phyloP scores from a whole-genome alignment of 164 flowering plant genomes.

The Liriodendron chinense region DNA sequence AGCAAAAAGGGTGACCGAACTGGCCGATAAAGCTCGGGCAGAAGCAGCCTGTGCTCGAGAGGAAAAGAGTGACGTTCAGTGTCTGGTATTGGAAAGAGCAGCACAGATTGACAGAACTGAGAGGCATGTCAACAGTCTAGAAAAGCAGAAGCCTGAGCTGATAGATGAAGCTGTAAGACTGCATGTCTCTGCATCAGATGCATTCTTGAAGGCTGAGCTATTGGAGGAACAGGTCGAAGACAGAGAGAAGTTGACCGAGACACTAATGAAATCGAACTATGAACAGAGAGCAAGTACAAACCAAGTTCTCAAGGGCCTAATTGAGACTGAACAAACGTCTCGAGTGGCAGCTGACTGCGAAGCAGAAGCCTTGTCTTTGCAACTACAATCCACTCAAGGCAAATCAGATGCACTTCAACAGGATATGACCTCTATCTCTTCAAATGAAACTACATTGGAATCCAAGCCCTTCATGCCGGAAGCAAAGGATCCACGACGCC shows the following conservation, averaged over 20 bases:
- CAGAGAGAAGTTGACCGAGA: slow-evolving; percentile 75
- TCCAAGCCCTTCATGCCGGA: slow-evolving; percentile 35
- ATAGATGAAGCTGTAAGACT: slow-evolving; percentile 43
- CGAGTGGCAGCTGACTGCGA: slow-evolving; percentile 66
- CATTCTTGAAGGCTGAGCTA: slow-evolving; percentile 50
- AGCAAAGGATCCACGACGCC: background rate
- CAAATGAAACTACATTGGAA: slow-evolving; percentile 70
- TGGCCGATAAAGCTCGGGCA: slow-evolving; percentile 75
- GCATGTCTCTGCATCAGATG: slow-evolving; percentile 61
- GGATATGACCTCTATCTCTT: slow-evolving; percentile 52
- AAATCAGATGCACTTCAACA: slow-evolving; percentile 80
- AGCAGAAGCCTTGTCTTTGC: slow-evolving; percentile 77
- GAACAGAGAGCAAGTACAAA: slow-evolving; percentile 77
- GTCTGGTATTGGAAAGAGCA: slow-evolving; percentile 69
- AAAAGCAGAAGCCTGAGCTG: slow-evolving; percentile 54
- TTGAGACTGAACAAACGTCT: slow-evolving; percentile 72
- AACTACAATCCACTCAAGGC: slow-evolving; percentile 76
- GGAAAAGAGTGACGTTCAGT: slow-evolving; percentile 65
- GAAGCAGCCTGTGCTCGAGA: slow-evolving; percentile 65
- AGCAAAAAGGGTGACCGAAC: slow-evolving; percentile 67
- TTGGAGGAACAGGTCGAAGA: slow-evolving; percentile 82
- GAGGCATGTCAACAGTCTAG: slow-evolving; percentile 65
- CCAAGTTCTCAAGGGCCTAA: slow-evolving; percentile 64
- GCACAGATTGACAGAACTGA: slow-evolving; percentile 72
- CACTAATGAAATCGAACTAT: slow-evolving; percentile 64